Evolutionary conservation across 805 yeast species (phyloP), one percentile per base, ranked within the genome.

Genomic region (Cyberlindnera meyerae): DNA sequence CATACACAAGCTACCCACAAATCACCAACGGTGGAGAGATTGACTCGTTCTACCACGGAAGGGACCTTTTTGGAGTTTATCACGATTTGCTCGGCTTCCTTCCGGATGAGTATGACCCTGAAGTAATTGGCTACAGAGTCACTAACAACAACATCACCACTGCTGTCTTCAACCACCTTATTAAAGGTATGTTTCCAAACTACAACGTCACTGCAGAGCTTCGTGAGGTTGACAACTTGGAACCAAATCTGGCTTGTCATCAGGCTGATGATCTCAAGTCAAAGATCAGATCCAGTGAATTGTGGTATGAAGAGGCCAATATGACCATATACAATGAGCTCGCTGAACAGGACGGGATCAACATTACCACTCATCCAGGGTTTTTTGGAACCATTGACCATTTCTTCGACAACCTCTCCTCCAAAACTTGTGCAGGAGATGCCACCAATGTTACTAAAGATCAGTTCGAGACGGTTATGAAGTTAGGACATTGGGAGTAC

Each of bases 401-500:
- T 44, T 64, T 60, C 57, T 57, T 60, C 40, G 73, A 67, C 43
- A 67, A 64, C 41, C 51, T 65, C 38, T 62, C 65, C 11, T 57
- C 63, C 26, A 61, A 68, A 42, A 47, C 57, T 3, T 67, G 72
- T 44, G 62, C 65, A 36, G 59, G 58, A 18, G 58, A 65, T 22
- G 54, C 62, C 7, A 60, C 65, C 38, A 58, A 51, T 30, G 46
- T 57, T 18, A 49, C 55, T 28, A 29, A 36, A 24, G 54, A 51
- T 6, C 56, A 57, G 32, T 63, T 65, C 8, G 62, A 66, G 36
- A 59, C 63, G 20, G 68, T 67, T 11, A 63, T 65, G 53, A 58
- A 65, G 34, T 46, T 62, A 8, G 72, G 71, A 8, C 70, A 67
- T 47, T 67, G 60, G 57, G 73, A 67, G 44, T 67, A 61, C 52